Conservation (phyloP, 768 basidiomycete species). For the Aureoboletus auriporus region DNA sequence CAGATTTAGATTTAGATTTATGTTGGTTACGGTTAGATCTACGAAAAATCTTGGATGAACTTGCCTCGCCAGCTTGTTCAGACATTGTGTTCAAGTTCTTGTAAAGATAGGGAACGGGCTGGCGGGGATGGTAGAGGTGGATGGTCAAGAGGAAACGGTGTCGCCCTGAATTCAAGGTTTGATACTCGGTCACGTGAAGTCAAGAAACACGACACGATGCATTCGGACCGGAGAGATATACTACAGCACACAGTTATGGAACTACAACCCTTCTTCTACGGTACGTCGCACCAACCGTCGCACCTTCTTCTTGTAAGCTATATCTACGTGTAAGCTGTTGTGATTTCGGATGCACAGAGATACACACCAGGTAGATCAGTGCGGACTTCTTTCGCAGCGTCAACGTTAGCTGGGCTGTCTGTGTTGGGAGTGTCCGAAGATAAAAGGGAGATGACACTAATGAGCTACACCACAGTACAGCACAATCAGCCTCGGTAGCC, state of each 20-base stretch:
- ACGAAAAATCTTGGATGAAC: slow-evolving; percentile 20
- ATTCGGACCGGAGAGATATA: slow-evolving; percentile 1
- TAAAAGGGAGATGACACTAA: slow-evolving; percentile 94
- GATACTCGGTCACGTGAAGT: slow-evolving; percentile 21
- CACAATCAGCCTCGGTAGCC: background rate
- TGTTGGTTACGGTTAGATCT: slow-evolving; percentile 21
- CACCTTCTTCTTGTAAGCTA: slow-evolving; percentile 89
- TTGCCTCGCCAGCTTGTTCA: slow-evolving; percentile 42
- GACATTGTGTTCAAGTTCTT: slow-evolving; percentile 24
- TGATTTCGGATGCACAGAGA: background rate
- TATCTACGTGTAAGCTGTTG: background rate
- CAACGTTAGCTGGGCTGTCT: slow-evolving; percentile 94
- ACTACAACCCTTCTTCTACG: slow-evolving; percentile 88
- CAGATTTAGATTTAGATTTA: slow-evolving; percentile 35
- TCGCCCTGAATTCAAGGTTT: background rate
- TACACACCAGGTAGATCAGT: slow-evolving; percentile 55
- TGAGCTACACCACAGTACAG: slow-evolving; percentile 50
- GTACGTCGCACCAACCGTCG: slow-evolving; percentile 80
- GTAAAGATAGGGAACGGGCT: slow-evolving; percentile 4
- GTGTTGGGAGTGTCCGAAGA: slow-evolving; percentile 89
- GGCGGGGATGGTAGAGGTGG: slow-evolving; percentile 6
- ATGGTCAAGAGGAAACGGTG: slow-evolving; percentile 5
- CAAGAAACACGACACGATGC: too few relatives aligned
- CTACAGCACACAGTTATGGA: slow-evolving; percentile 15
- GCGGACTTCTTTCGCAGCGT: slow-evolving; percentile 88